These are phyloP conservation scores for Nothophoma quercina DNA, from an alignment of 2,329 filamentous ascomycete species.

Conservation along the genomic window DNA sequence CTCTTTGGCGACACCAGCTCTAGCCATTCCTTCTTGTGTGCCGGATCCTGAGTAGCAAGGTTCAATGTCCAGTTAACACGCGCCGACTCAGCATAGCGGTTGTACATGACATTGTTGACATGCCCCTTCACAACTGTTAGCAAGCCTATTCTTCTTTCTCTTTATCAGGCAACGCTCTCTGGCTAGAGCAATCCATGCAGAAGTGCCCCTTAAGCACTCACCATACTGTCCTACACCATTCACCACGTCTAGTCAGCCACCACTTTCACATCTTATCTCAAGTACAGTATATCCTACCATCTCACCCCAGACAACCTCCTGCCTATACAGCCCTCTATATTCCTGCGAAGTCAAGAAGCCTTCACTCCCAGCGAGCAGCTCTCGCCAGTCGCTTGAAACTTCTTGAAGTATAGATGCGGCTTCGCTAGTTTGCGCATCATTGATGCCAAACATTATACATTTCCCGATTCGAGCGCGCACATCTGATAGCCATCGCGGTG, in stretches of 20 bases:
- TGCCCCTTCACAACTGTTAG: constrained; percentile 63
- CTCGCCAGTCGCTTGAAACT: constrained; percentile 72
- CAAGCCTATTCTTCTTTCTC: background rate
- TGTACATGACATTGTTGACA: constrained; percentile 87
- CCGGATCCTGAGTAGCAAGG: constrained; percentile 69
- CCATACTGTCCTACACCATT: constrained; percentile 60
- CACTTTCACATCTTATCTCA: background rate
- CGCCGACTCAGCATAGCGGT: constrained; percentile 81
- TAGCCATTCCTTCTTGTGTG: constrained; percentile 69
- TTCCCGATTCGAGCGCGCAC: constrained; percentile 73
- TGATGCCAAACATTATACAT: constrained; percentile 77
- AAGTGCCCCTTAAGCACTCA: constrained; percentile 45
- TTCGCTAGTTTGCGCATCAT: constrained; percentile 62
- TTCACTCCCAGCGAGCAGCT: constrained; percentile 75
- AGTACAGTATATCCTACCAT: constrained; percentile 65
- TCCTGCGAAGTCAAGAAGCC: constrained; percentile 73
- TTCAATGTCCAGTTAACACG: constrained; percentile 80
- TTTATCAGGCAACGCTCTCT: too few species aligned
- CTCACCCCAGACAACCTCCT: constrained; percentile 82
- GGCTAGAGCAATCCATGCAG: too few species aligned
- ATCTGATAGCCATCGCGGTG: constrained; percentile 74
- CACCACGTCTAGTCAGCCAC: constrained; percentile 13
- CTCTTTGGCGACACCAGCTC: constrained; percentile 71
- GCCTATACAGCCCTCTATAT: constrained; percentile 68
- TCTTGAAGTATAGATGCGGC: constrained; percentile 67